These are phyloP conservation scores for Aspergillus bridgeri DNA, from an alignment of 495 filamentous ascomycete genomes.

Conservation along the genomic window DNA sequence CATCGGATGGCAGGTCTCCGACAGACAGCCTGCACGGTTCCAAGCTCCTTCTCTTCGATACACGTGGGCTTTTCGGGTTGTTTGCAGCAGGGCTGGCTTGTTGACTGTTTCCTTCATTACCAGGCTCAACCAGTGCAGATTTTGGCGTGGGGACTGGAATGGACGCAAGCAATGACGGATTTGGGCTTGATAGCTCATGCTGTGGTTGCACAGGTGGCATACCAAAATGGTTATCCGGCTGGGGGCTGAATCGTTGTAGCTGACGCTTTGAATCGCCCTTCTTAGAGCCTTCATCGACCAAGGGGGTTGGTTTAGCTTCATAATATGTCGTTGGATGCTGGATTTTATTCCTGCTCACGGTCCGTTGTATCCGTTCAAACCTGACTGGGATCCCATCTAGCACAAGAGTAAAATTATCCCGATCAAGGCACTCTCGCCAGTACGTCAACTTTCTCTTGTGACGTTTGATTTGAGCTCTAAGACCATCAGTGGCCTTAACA, in stretches of 20 bases:
- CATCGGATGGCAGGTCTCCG: not conserved
- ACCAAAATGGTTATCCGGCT: not conserved
- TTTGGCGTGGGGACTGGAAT: not conserved
- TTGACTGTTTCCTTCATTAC: not conserved
- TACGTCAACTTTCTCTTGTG: conserved; percentile 38
- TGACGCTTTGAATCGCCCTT: not conserved
- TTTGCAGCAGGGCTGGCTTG: not conserved
- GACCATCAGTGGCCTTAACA: conserved; percentile 20
- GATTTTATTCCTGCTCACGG: not conserved
- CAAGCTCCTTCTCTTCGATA: not conserved
- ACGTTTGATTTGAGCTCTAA: conserved; percentile 30
- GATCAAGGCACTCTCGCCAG: conserved; percentile 29
- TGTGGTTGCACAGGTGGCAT: not conserved
- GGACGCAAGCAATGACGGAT: not conserved
- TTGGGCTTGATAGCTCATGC: not conserved
- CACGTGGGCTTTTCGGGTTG: not conserved
- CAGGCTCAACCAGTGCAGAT: not conserved
- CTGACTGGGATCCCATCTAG: conserved; percentile 23
- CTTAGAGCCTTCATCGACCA: not conserved
- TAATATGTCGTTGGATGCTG: not conserved
- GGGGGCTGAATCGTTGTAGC: not conserved
- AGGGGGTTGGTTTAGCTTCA: not conserved
- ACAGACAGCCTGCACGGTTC: not conserved
- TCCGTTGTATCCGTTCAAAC: conserved; percentile 24
- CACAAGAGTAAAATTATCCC: conserved; percentile 29